Base-by-base conservation (phyloP, 2,329 filamentous ascomycete species). In the Fusarium decemcellulare region DNA sequence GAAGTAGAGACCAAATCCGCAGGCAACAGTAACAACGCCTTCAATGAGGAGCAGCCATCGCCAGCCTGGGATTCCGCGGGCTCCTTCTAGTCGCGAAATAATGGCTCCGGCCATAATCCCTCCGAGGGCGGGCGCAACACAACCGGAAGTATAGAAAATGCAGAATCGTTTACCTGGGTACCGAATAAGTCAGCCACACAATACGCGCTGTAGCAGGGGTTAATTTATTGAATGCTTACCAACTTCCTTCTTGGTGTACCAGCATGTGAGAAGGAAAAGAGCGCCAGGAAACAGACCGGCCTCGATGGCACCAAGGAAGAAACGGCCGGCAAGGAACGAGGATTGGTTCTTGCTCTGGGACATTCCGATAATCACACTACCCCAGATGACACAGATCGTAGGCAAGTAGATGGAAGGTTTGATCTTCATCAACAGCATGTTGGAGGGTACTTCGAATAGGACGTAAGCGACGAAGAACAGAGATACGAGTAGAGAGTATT, bases 261-360 rank as follows among this genome's bases (percentile, higher is more conserved):
- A 61, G 71, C 61, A 53, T 4, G 65, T 67, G 42, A 67, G 6
- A 6, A 67, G 37, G 11, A 65, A 67, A 10, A 67, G 39, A 8
- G 61, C 86, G 6, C 89, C 90, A 0, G 88, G 89, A 70, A 89
- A 90, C 0, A 92, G 79, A 5, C 90, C 90, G 2, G 90, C 85
- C 77, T 93, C 90, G 12, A 84, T 86, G 27, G 91, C 77, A 9
- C 90, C 90, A 1, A 92, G 82, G 48, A 85, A 82, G 69, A 91
- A 86, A 50, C 85, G 83, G 2, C 84, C 79, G 2, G 77, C 76
- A 6, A 72, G 67, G 36, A 72, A 70, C 4, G 55, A 62, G 2
- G 23, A 15, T 16, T 50, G 27, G 10, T 53, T 51, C 40, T 61
- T 61, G n/a, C 55, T 53, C 29, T 67, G 65, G 0, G 65, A 67